Evolutionary conservation across 2,329 filamentous ascomycete species (phyloP), one percentile per base, ranked within the genome.

Genomic region (Gnomoniopsis sp.): DNA sequence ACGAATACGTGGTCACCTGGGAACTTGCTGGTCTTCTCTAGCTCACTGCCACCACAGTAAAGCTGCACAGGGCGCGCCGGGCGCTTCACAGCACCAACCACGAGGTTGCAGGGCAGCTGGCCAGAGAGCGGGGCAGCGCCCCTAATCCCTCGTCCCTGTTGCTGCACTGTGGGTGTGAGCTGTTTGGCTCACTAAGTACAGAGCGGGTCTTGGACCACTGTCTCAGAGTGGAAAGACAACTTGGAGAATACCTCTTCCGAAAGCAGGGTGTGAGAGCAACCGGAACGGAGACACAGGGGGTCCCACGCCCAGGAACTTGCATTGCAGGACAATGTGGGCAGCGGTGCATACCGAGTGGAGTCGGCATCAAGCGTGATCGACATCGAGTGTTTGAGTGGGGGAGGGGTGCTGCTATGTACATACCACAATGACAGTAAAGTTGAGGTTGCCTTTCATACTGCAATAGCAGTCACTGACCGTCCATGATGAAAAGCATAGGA

Each of bases 71-170:
- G 44, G 21, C 15, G 46, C 26, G 12, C 21, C 30, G 49, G 33
- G 22, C 30, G 53, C 41, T 41, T 30, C 43, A 44, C 8, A 43
- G 17, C 23, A 43, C 53, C 53, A 55, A 44, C 53, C 53, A 56
- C 53, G 53, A 49, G 53, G 53, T 30, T 34, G 21, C 53, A 38
- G 46, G 44, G 53, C 53, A 49, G 53, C 53, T 56, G 53, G 53
- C 36, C 34, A 50, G 34, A 23, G 36, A 50, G 36, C 14, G 47
- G 34, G 46, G 33, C n/a, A 44, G 34, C 4, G 43, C 17, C n/a
- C 43, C 17, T 26, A 48, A 12, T 17, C 26, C 52, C 43, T 48
- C 44, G 46, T 55, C 53, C 53, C 30, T 55, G 46, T 55, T 34
- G 19, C 30, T 53, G 51, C 51, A 46, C 51, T 34, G 51, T 44